Conservation (phyloP, 2,329 filamentous ascomycete species). For the Stagonosporopsis rhizophila region DNA sequence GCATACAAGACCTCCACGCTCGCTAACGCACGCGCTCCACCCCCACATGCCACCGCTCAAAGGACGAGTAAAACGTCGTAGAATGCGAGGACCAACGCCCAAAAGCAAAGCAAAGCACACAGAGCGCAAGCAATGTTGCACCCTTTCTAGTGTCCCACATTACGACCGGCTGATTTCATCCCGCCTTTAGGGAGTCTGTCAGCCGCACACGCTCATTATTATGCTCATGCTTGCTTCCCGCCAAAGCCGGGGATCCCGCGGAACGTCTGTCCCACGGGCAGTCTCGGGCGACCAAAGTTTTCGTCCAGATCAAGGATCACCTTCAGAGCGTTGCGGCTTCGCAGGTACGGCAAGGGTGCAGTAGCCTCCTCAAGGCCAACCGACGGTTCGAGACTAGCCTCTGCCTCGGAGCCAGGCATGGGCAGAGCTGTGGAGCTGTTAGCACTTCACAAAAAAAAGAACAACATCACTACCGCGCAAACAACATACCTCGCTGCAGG, state of each 20-base stretch:
- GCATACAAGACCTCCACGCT: constrained; percentile 24
- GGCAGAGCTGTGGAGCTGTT: constrained; percentile 63
- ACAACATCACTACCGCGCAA: background rate
- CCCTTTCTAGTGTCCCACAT: constrained; percentile 30
- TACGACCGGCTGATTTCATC: constrained; percentile 40
- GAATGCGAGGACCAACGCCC: constrained; percentile 27
- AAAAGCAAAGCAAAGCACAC: constrained; percentile 40
- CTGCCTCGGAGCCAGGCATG: constrained; percentile 69
- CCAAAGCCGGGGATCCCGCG: constrained; percentile 48
- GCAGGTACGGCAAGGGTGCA: constrained; percentile 69
- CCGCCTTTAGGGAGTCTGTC: constrained; percentile 31
- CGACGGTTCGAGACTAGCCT: constrained; percentile 64
- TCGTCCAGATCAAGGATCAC: constrained; percentile 94
- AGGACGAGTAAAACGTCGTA: constrained; percentile 24
- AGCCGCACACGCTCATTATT: constrained; percentile 21
- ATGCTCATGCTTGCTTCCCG: constrained; percentile 37
- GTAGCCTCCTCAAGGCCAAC: constrained; percentile 69
- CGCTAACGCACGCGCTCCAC: constrained; percentile 13
- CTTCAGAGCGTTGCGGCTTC: constrained; percentile 90
- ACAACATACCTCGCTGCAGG: constrained; percentile 66
- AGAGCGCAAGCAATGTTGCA: constrained; percentile 35
- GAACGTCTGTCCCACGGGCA: constrained; percentile 54
- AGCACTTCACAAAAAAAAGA: background rate
- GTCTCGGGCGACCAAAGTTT: constrained; percentile 80
- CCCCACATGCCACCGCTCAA: constrained; percentile 30